phyloP scores from a whole-genome alignment of 2,329 filamentous ascomycete species.

The Neopestalotiopsis sp. region DNA sequence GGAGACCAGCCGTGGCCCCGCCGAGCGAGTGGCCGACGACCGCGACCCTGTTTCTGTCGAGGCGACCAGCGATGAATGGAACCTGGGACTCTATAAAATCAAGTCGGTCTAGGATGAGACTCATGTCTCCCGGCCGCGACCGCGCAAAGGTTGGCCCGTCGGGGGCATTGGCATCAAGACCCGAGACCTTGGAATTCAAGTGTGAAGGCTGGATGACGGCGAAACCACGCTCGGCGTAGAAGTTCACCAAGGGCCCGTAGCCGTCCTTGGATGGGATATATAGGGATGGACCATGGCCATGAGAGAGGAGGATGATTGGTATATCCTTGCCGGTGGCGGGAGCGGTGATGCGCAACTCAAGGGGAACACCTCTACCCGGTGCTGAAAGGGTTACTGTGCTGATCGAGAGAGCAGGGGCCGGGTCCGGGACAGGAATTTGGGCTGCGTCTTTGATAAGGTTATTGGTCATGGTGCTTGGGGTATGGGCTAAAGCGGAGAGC shows the following conservation, averaged over 20 bases:
- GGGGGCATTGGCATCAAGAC: constrained; percentile 27
- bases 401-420: constrained; percentile 38
- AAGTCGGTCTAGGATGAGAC: constrained; percentile 42
- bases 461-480: constrained; percentile 14
- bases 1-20: constrained; percentile 37
- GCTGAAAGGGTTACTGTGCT: constrained; percentile 36
- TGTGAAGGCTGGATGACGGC: constrained; percentile 50
- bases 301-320: constrained; percentile 47
- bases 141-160: constrained; percentile 35
- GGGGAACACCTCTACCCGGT: constrained; percentile 32
- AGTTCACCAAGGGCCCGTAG: constrained; percentile 46
- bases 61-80: constrained; percentile 38
- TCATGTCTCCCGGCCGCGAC: constrained; percentile 42
- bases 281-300: constrained; percentile 45
- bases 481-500: neutral
- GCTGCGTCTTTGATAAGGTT: constrained; percentile 34
- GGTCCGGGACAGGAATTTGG: constrained; percentile 38
- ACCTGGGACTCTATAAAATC: constrained; percentile 40
- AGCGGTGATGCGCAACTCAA: constrained; percentile 43
- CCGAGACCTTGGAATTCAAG: constrained; percentile 41
- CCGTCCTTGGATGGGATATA: constrained; percentile 47
- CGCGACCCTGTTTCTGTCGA: constrained; percentile 41
- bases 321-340: constrained; percentile 38
- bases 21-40: constrained; percentile 47
- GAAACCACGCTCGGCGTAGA: constrained; percentile 49